A percentile compares a stretch with the other conserved stretches of the same genome.
phyloP scores from a whole-genome alignment of 768 basidiomycete species.

The Agrocybe pediades region DNA sequence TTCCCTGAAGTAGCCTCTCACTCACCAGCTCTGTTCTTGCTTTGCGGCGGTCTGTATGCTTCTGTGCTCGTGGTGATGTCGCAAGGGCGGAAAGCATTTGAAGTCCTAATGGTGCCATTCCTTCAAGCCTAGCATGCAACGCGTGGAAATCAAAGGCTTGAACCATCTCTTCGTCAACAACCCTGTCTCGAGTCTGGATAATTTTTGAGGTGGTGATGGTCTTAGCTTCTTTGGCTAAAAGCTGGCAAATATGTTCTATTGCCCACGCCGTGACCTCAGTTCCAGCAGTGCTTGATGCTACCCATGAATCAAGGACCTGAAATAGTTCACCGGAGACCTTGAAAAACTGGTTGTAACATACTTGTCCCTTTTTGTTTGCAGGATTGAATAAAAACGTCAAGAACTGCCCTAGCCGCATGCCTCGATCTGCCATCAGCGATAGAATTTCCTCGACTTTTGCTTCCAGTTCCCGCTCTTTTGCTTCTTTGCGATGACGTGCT shows the following conservation, averaged over 20 bases:
- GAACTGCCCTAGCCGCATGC: conserved; percentile 16
- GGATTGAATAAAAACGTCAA: conserved; percentile 29
- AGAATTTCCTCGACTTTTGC: too few relatives aligned
- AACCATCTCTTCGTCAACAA: conserved; percentile 11
- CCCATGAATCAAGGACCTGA: conserved; percentile 28
- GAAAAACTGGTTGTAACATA: conserved; percentile 28
- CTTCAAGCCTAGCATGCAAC: not conserved
- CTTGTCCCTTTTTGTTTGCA: conserved; percentile 8
- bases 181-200: conserved; percentile 16
- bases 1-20: not conserved
- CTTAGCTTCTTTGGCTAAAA: conserved; percentile 18
- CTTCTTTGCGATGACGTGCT: too few relatives aligned
- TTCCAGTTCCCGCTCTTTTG: too few relatives aligned
- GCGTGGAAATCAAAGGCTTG: conserved; percentile 10
- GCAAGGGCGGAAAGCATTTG: conserved; percentile 17
- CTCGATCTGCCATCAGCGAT: too few relatives aligned
- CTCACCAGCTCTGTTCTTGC: conserved; percentile 16
- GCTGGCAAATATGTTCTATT: conserved; percentile 14
- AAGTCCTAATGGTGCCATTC: conserved; percentile 11
- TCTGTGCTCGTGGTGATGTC: conserved; percentile 15
- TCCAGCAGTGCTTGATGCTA: conserved; percentile 16
- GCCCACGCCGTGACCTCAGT: conserved; percentile 26
- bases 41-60: conserved; percentile 1
- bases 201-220: conserved; percentile 14
- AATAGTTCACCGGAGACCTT: not conserved